Evolutionary conservation across 1,284 basidiomycete genomes (phyloP).

Genomic region (Sanguinoderma infundibulare): DNA sequence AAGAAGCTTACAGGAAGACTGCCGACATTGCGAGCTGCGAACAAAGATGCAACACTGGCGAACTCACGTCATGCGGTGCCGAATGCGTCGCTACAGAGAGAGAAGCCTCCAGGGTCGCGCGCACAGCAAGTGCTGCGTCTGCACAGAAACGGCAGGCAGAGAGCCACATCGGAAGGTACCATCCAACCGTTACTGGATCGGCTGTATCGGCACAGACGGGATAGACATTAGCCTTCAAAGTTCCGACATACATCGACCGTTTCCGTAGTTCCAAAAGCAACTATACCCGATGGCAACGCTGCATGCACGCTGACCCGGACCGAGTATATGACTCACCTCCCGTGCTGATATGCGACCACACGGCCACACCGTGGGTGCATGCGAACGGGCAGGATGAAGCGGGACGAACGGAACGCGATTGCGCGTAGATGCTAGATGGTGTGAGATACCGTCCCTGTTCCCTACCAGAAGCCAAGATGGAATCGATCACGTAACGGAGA

Average conservation of each 20-base stretch:
- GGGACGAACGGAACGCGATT: constrained; percentile 14
- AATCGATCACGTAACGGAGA: constrained; percentile 15
- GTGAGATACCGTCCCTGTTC: background rate
- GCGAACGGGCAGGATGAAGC: background rate
- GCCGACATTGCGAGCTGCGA: no score
- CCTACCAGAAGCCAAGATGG: constrained; percentile 1
- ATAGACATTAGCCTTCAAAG: constrained; percentile 16
- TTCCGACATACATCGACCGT: background rate
- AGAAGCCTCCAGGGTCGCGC: background rate
- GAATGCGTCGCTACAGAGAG: background rate
- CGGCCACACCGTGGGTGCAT: constrained; percentile 13
- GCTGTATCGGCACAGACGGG: constrained; percentile 1
- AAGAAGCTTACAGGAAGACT: no score
- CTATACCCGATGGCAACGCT: background rate
- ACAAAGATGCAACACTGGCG: background rate
- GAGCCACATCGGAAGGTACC: background rate
- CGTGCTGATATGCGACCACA: constrained; percentile 8
- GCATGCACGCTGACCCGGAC: no score
- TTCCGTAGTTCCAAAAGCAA: background rate
- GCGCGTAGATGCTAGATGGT: constrained; percentile 12
- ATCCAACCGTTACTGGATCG: background rate
- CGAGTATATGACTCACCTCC: no score
- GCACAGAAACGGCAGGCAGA: background rate
- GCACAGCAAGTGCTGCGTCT: background rate
- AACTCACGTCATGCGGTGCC: background rate